These are phyloP conservation scores for Gaeumannomyces tritici DNA, from an alignment of 2,329 filamentous ascomycete genomes.

Conservation along the genomic window DNA sequence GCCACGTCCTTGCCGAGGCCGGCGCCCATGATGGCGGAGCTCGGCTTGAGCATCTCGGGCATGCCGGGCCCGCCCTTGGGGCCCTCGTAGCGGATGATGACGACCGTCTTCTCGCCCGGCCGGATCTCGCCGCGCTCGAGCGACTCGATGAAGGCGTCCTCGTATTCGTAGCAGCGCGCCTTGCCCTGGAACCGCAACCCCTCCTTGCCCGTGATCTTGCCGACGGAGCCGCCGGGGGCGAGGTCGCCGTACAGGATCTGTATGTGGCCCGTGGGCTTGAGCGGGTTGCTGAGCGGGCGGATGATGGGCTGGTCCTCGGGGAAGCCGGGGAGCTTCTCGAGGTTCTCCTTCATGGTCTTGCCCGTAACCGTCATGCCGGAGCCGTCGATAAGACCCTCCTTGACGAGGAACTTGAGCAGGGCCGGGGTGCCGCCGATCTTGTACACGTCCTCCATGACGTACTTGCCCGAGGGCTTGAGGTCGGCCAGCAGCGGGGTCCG, in stretches of 20 bases:
- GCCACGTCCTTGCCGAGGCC: slow-evolving; percentile 69
- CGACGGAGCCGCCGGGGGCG: slow-evolving; percentile 77
- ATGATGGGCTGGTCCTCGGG: slow-evolving; percentile 74
- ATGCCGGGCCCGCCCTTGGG: slow-evolving; percentile 91
- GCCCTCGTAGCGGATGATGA: slow-evolving; percentile 87
- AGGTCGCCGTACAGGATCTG: slow-evolving; percentile 82
- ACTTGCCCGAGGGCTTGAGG: slow-evolving; percentile 77
- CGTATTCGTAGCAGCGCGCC: slow-evolving; percentile 76
- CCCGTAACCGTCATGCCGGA: slow-evolving; percentile 77
- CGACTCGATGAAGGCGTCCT: slow-evolving; percentile 69
- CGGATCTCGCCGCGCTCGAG: slow-evolving; percentile 71
- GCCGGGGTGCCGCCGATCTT: slow-evolving; percentile 81
- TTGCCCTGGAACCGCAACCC: slow-evolving; percentile 74
- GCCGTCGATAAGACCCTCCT: slow-evolving; percentile 73
- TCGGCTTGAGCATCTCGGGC: slow-evolving; percentile 93
- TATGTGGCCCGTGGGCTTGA: slow-evolving; percentile 80
- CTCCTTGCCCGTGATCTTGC: slow-evolving; percentile 92
- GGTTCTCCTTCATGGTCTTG: slow-evolving; percentile 81
- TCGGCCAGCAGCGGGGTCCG: slow-evolving; percentile 72
- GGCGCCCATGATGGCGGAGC: slow-evolving; percentile 84
- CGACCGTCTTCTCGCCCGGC: slow-evolving; percentile 77
- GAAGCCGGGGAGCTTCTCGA: slow-evolving; percentile 64
- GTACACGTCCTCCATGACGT: slow-evolving; percentile 76
- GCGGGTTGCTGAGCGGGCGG: slow-evolving; percentile 68
- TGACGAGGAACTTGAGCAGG: slow-evolving; percentile 79